A percentile compares a stretch with the other conserved stretches of the same genome.
Evolutionary conservation across 2,329 filamentous ascomycete species (phyloP).

Genomic region (Dryadomyces quercivorus): DNA sequence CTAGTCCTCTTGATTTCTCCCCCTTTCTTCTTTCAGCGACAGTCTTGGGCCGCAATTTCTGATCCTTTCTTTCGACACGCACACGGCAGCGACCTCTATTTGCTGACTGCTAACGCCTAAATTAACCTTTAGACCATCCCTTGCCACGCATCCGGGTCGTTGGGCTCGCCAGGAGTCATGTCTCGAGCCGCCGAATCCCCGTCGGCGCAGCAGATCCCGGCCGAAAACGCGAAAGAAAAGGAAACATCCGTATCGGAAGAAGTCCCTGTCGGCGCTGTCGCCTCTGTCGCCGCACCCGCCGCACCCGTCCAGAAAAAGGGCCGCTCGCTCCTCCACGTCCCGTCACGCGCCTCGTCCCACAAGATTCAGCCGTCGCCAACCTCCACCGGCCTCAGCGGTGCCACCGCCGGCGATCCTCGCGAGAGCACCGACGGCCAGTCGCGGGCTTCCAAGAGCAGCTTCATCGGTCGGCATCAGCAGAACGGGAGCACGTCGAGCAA

Average conservation of each 20-base stretch:
- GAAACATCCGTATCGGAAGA: constrained; percentile 26
- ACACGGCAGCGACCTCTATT: background rate
- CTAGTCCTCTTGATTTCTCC: background rate
- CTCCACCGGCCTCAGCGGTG: constrained; percentile 47
- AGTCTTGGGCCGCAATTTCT: background rate
- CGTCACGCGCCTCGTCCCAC: constrained; percentile 50
- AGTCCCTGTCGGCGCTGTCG: constrained; percentile 15
- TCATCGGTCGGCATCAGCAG: constrained; percentile 42
- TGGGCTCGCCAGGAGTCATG: constrained; percentile 14
- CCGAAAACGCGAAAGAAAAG: constrained; percentile 31
- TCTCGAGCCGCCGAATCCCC: constrained; percentile 22
- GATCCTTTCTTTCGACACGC: background rate
- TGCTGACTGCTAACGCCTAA: constrained; percentile 3
- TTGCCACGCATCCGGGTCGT: constrained; percentile 2
- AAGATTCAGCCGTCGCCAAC: constrained; percentile 47
- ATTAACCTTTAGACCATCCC: background rate
- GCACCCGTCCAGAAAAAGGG: constrained; percentile 30
- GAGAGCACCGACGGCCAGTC: constrained; percentile 53
- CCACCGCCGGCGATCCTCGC: constrained; percentile 43
- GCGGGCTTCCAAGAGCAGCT: constrained; percentile 53
- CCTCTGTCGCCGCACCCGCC: background rate
- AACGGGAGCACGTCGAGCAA: constrained; percentile 60
- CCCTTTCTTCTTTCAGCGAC: background rate
- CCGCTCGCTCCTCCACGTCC: constrained; percentile 42
- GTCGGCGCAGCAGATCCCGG: constrained; percentile 16